phyloP scores from a whole-genome alignment of 2,329 filamentous ascomycete species.

The Verticillium dahliae region DNA sequence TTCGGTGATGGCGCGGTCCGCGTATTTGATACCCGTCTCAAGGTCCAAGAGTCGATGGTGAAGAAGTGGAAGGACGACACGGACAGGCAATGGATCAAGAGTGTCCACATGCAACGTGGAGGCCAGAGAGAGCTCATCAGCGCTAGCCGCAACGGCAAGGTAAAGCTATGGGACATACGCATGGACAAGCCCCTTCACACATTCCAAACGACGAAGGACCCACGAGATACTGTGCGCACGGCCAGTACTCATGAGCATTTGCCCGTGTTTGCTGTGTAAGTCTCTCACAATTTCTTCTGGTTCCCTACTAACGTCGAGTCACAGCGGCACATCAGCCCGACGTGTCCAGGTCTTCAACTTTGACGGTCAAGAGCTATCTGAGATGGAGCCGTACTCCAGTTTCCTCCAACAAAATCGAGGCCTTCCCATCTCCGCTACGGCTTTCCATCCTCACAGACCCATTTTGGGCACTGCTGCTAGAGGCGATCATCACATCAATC shows the following conservation, averaged over 20 bases:
- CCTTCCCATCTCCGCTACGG: constrained; percentile 77
- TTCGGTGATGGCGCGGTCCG: constrained; percentile 93
- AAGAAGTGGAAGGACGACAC: constrained; percentile 92
- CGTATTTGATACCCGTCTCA: constrained; percentile 84
- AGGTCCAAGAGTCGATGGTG: constrained; percentile 85
- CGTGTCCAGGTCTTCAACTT: constrained; percentile 91
- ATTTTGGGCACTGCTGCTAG: constrained; percentile 82
- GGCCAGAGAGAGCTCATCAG: constrained; percentile 87
- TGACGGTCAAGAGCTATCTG: constrained; percentile 70
- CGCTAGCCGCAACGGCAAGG: constrained; percentile 85
- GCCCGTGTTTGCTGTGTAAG: constrained; percentile 89
- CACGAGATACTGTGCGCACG: constrained; percentile 71
- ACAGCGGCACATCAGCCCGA: constrained; percentile 80
- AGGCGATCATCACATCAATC: constrained; percentile 84
- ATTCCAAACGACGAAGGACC: constrained; percentile 69
- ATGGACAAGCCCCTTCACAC: constrained; percentile 72
- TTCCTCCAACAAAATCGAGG: constrained; percentile 78
- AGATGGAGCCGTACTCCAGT: constrained; percentile 82
- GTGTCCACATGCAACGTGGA: constrained; percentile 93
- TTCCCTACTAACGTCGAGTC: constrained; percentile 18
- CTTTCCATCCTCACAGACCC: constrained; percentile 93
- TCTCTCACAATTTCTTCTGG: constrained; percentile 16
- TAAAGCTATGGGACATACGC: constrained; percentile 93
- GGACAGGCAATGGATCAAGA: constrained; percentile 85
- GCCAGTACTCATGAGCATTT: constrained; percentile 93